A percentile compares a stretch with the other conserved stretches of the same genome.
These are phyloP conservation scores for Plasmodium vinckei DNA, from an alignment of 169 alveolate genomes.

Conservation along the genomic window DNA sequence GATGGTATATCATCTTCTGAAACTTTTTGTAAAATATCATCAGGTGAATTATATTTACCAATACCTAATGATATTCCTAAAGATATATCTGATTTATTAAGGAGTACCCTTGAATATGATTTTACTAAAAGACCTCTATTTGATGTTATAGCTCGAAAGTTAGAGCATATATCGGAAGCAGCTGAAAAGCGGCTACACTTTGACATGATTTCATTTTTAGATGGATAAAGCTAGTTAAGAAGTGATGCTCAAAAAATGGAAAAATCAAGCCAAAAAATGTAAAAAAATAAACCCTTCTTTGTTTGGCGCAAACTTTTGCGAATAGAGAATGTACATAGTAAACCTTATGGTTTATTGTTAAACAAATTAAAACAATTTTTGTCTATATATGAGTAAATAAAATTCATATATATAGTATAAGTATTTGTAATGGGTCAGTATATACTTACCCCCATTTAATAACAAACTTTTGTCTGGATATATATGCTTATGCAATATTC, in stretches of 20 bases:
- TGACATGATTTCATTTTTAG: slow-evolving; percentile 54
- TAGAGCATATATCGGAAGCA: slow-evolving; percentile 26
- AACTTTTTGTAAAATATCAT: slow-evolving; percentile 50
- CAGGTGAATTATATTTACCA: slow-evolving; percentile 69
- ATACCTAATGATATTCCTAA: slow-evolving; percentile 64
- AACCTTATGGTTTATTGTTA: no score
- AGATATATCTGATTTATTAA: slow-evolving; percentile 43
- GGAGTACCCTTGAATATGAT: slow-evolving; percentile 57
- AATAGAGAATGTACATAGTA: no score
- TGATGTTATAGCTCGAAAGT: slow-evolving; percentile 48
- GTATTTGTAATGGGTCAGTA: no score
- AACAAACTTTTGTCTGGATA: no score
- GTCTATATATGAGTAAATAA: no score
- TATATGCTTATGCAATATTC: no score
- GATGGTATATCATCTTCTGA: slow-evolving; percentile 80
- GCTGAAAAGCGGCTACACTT: slow-evolving; percentile 53
- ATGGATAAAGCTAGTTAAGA: slow-evolving; percentile 20
- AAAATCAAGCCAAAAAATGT: background rate
- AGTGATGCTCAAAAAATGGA: background rate
- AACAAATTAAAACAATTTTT: no score
- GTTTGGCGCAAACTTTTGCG: no score
- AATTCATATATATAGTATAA: no score
- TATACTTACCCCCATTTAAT: no score
- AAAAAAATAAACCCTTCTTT: background rate
- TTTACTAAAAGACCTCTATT: slow-evolving; percentile 71